Base-by-base conservation (phyloP, 2,329 filamentous ascomycete species). In the Talaromyces sp. region DNA sequence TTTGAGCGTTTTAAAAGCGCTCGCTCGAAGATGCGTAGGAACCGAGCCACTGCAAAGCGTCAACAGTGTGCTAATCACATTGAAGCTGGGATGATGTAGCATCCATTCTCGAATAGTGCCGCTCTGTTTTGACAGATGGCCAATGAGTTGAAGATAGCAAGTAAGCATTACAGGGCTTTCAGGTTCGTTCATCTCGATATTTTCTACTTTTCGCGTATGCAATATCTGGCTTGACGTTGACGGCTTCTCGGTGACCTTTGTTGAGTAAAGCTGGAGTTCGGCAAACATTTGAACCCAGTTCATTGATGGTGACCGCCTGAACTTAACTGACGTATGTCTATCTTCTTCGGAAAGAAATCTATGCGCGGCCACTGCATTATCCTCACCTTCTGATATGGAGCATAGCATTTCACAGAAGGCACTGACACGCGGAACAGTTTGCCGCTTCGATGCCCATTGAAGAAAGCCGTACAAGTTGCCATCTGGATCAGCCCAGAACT, bases 81-180 rank as follows among this genome's bases (percentile, higher is more conserved):
- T 87, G 68, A 91, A 88, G 5, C 82, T 83, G 23, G 87, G 83
- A 63, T 86, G 80, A 46, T 86, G 83, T 23, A 96, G 79, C 64
- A 98, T 82, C 81, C 89, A 96, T 37, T 84, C 78, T 57, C 93
- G 85, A 1, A 92, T 89, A 21, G 82, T 80, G 63, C 84, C 81
- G 70, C 91, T 96, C 71, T 93, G 87, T 23, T 84, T 82, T 65
- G 89, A 88, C 9, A 99, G 81, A 74, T 96, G 92, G 3, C 91
- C 86, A 69, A 96, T 90, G 5, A 99, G 83, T 33, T 93, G 87
- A 59, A 99, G 82, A 73, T 98, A 98, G 69, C 92, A 93, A 72
- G 97, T 92, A 31, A 99, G 82, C 91, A 99, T 97, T 77, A 96
- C 90, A n/a, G 89, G 88, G 44, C 91, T 96, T 75, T 99, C 96